Conservation (phyloP, 2,329 filamentous ascomycete species). For the Botrytis elliptica region DNA sequence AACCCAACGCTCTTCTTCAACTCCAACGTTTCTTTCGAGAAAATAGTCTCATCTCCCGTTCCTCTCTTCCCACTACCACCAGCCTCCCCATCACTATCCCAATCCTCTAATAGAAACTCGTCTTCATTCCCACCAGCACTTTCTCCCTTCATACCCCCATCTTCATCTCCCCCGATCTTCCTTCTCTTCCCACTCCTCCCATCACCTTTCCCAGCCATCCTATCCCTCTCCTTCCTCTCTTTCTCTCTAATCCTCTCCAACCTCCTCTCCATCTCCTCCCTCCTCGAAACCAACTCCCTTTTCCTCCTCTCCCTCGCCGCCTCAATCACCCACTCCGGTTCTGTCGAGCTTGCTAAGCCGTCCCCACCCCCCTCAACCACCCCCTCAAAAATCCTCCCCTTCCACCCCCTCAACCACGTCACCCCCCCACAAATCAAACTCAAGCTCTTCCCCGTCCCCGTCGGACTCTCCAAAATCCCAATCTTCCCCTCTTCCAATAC, state of each 20-base stretch:
- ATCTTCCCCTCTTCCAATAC: conserved; percentile 66
- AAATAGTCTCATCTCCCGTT: conserved; percentile 42
- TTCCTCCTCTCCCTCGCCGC: conserved; percentile 57
- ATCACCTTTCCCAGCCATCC: conserved; percentile 44
- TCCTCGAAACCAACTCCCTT: conserved; percentile 53
- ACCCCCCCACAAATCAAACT: conserved; percentile 70
- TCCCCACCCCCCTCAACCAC: conserved; percentile 56
- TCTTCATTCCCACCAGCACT: conserved; percentile 50
- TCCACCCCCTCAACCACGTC: conserved; percentile 70
- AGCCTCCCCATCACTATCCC: conserved; percentile 60
- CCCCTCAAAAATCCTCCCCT: conserved; percentile 40
- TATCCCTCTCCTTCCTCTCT: conserved; percentile 54
- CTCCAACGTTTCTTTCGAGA: conserved; percentile 61
- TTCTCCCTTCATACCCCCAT: conserved; percentile 33
- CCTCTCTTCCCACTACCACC: conserved; percentile 30
- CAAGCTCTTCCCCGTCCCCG: conserved; percentile 69
- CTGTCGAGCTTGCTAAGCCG: conserved; percentile 47
- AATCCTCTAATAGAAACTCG: conserved; percentile 65
- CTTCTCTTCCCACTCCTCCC: conserved; percentile 49
- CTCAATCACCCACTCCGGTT: conserved; percentile 69
- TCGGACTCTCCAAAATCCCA: conserved; percentile 72
- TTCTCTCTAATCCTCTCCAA: conserved; percentile 56
- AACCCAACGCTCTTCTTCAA: conserved; percentile 58
- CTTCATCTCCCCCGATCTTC: conserved; percentile 31
- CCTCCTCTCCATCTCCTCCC: conserved; percentile 58